Evolutionary conservation across 225 moss, liverwort and hornwort species (phyloP).

Genomic region (Pseudoscleropodium purum): DNA sequence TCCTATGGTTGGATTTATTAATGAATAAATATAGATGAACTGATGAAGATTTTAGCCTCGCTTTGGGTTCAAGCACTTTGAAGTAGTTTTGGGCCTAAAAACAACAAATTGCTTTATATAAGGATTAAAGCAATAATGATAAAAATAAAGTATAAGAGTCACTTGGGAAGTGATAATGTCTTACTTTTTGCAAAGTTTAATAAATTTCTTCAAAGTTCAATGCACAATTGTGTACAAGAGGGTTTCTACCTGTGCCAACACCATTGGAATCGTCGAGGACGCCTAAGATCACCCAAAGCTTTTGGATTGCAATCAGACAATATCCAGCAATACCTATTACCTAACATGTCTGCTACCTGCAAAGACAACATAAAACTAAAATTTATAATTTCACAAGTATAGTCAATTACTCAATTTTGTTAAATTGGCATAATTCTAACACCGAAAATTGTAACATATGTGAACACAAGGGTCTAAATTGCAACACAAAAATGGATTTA

Average conservation of each 20-base stretch:
- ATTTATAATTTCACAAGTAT: background rate
- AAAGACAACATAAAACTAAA: background rate
- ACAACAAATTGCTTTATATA: too few species aligned
- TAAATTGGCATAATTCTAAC: too few species aligned
- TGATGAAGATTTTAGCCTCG: too few species aligned
- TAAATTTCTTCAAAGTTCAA: background rate
- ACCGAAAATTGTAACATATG: too few species aligned
- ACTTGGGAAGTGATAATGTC: background rate
- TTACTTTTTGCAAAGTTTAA: background rate
- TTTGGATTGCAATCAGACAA: background rate
- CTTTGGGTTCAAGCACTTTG: too few species aligned
- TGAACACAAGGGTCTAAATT: background rate
- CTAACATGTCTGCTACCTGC: conserved; percentile 42
- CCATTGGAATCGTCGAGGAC: conserved; percentile 34
- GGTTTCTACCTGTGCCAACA: background rate
- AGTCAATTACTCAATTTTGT: background rate
- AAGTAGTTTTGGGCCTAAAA: too few species aligned
- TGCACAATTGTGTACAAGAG: background rate
- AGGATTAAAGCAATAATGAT: too few species aligned
- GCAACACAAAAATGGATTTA: background rate
- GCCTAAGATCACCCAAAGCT: conserved; percentile 6
- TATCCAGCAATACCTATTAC: conserved; percentile 10
- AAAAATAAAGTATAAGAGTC: background rate
- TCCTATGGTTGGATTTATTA: too few species aligned
- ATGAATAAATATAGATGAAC: too few species aligned